A percentile compares a stretch with the other conserved stretches of the same genome.
These are phyloP conservation scores for Dothistroma septosporum DNA, from an alignment of 2,329 filamentous ascomycete species.

Conservation along the genomic window DNA sequence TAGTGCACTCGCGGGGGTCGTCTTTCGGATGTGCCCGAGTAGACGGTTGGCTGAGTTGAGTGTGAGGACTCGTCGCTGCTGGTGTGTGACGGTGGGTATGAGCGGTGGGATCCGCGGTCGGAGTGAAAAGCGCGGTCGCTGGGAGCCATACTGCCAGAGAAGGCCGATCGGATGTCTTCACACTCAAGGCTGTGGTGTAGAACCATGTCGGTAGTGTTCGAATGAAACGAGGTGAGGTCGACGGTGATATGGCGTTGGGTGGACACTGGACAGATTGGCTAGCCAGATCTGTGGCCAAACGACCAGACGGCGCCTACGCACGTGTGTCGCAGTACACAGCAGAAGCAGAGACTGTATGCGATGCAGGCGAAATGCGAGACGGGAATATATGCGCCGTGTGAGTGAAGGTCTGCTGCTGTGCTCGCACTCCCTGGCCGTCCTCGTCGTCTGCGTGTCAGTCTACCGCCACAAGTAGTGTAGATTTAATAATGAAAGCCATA, in stretches of 20 bases:
- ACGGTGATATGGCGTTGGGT: conserved; percentile 7
- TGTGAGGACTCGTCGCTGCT: conserved; percentile 26
- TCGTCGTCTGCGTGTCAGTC: neutral
- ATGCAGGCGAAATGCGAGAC: neutral
- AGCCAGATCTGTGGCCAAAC: conserved; percentile 6
- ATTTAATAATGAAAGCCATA: neutral
- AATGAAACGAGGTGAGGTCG: conserved; percentile 5
- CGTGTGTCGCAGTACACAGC: conserved; percentile 17
- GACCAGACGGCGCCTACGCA: conserved; percentile 9
- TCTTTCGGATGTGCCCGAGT: conserved; percentile 21
- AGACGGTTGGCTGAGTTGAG: conserved; percentile 27
- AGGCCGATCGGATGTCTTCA: conserved; percentile 30
- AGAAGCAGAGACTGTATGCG: conserved; percentile 13
- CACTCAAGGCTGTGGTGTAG: conserved; percentile 31
- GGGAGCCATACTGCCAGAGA: conserved; percentile 13
- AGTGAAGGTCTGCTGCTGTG: conserved; percentile 1
- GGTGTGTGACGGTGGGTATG: conserved; percentile 17
- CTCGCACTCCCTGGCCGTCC: neutral
- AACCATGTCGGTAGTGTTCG: conserved; percentile 15
- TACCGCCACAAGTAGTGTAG: neutral
- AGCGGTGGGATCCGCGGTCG: conserved; percentile 21
- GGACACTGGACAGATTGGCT: neutral
- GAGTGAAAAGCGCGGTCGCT: conserved; percentile 24
- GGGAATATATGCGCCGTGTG: neutral
- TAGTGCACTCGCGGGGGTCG: conserved; percentile 28